phyloP scores from a whole-genome alignment of 1,284 basidiomycete genomes.

The Sparassis latifolia region DNA sequence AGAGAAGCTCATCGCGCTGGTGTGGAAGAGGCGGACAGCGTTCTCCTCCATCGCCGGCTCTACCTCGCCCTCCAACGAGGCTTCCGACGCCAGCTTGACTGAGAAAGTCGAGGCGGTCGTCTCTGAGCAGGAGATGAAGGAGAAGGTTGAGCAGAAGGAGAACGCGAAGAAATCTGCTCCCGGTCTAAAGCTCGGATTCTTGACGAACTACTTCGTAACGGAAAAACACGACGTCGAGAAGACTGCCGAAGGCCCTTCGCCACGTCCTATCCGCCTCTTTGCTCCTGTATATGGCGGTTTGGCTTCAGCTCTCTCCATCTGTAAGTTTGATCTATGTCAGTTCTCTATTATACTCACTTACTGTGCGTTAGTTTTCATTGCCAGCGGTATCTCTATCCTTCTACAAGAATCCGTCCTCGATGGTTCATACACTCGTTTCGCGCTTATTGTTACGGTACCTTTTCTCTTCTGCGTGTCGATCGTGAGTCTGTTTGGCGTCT shows the following conservation, averaged over 20 bases:
- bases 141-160: constrained; percentile 29
- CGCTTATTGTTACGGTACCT: constrained; percentile 58
- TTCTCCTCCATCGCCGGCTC: constrained; percentile 32
- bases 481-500: constrained; percentile 32
- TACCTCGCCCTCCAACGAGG: constrained; percentile 32
- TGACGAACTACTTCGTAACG: constrained; percentile 27
- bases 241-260: constrained; percentile 24
- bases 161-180: constrained; percentile 12
- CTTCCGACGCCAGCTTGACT: constrained; percentile 47
- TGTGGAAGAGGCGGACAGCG: constrained; percentile 61
- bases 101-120: constrained; percentile 29
- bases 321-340: constrained; percentile 33
- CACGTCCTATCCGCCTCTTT: constrained; percentile 62
- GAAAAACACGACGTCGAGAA: constrained; percentile 45
- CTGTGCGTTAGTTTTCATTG: constrained; percentile 47
- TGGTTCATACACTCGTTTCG: constrained; percentile 53
- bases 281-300: constrained; percentile 76
- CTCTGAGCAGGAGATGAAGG: constrained; percentile 16
- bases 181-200: too few species aligned
- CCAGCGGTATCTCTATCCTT: constrained; percentile 49
- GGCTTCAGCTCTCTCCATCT: constrained; percentile 55
- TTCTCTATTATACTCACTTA: constrained; percentile 1
- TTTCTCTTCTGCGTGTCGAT: constrained; percentile 69
- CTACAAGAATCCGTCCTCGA: constrained; percentile 68
- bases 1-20: constrained; percentile 72